Evolutionary conservation across 2,329 filamentous ascomycete genomes (phyloP).

Genomic region (Aspergillus hiratsukae): DNA sequence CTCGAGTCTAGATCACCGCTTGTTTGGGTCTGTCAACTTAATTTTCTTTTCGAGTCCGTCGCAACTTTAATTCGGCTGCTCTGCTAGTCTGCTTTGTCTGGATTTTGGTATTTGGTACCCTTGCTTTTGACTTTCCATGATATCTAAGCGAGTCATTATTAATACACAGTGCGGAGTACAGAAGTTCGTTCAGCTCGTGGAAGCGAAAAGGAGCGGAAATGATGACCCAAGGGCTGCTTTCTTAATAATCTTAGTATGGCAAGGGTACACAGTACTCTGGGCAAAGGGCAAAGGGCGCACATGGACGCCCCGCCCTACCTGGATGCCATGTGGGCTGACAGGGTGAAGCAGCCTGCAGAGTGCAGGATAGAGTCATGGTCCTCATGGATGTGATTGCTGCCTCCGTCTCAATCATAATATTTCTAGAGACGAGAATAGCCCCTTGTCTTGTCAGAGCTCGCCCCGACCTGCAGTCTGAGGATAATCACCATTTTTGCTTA

Average conservation of each 20-base stretch:
- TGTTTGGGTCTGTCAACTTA: slow-evolving; percentile 8
- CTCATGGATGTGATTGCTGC: background rate
- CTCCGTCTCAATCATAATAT: background rate
- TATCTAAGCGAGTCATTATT: background rate
- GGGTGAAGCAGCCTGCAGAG: background rate
- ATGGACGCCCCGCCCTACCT: background rate
- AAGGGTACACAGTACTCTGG: background rate
- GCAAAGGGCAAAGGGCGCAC: background rate
- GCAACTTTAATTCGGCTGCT: slow-evolving; percentile 4
- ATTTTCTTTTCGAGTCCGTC: slow-evolving; percentile 1
- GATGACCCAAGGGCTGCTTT: background rate
- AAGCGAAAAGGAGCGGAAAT: background rate
- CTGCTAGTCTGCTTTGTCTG: background rate
- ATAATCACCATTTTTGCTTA: background rate
- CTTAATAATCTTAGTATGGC: background rate
- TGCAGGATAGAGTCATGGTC: background rate
- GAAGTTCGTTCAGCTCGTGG: background rate
- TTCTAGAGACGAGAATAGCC: background rate
- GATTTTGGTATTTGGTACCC: background rate
- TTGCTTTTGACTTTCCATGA: background rate
- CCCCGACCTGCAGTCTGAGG: background rate
- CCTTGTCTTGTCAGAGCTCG: background rate
- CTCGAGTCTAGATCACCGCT: slow-evolving; percentile 5
- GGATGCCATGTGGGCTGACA: slow-evolving; percentile 1
- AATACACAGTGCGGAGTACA: too few relatives aligned